These are phyloP conservation scores for Ophiostoma sp. DNA, from an alignment of 2,329 filamentous ascomycete genomes.

Conservation along the genomic window DNA sequence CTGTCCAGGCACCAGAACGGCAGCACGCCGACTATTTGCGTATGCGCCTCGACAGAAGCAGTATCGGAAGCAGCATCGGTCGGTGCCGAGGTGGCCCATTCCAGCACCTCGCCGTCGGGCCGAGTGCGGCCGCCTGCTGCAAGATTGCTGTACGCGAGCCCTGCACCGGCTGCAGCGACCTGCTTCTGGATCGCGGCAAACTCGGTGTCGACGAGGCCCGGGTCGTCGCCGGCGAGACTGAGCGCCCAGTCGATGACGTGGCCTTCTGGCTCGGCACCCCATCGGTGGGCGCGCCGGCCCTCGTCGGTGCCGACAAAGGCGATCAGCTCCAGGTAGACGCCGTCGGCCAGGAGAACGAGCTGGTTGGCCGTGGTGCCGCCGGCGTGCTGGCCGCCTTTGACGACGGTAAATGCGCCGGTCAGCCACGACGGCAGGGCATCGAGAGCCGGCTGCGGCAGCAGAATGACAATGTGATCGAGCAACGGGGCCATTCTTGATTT, in stretches of 20 bases:
- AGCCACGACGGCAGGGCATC: constrained; percentile 46
- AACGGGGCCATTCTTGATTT: constrained; percentile 28
- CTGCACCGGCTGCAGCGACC: constrained; percentile 30
- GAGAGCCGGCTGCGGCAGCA: constrained; percentile 50
- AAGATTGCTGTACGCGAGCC: constrained; percentile 45
- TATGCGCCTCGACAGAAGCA: background rate
- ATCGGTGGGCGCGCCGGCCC: constrained; percentile 49
- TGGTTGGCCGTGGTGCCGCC: constrained; percentile 57
- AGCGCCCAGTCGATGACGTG: constrained; percentile 58
- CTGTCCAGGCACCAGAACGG: constrained; percentile 65
- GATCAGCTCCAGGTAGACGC: constrained; percentile 62
- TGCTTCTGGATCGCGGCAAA: constrained; percentile 31
- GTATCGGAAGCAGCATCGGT: constrained; percentile 31
- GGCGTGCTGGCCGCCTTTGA: constrained; percentile 56
- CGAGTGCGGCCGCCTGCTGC: constrained; percentile 48
- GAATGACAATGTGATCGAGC: constrained; percentile 61
- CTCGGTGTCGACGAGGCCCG: constrained; percentile 29
- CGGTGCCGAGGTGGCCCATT: constrained; percentile 52
- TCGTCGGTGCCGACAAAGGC: constrained; percentile 48
- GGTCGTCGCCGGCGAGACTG: constrained; percentile 34
- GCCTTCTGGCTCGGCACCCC: constrained; percentile 49
- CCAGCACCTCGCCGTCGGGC: constrained; percentile 51
- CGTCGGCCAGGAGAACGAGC: constrained; percentile 58
- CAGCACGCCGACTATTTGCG: constrained; percentile 41
- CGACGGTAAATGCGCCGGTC: constrained; percentile 51